phyloP scores from a whole-genome alignment of 129 eudicot species.

The Helianthus tuberosus region DNA sequence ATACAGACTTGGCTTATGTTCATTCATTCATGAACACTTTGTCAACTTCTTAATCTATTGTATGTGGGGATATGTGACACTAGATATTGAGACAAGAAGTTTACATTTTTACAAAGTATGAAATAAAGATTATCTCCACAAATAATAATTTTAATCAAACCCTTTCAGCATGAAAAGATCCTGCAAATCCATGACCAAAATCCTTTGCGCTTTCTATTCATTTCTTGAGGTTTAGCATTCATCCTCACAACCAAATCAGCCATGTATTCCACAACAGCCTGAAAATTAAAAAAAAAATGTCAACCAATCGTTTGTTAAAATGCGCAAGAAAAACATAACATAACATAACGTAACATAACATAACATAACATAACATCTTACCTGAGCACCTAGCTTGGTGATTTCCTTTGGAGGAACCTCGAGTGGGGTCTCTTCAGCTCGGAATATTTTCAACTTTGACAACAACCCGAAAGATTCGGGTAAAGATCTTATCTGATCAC shows the following conservation, averaged over 20 bases:
- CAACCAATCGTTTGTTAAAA: constrained; percentile 15
- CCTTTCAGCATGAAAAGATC: constrained; percentile 40
- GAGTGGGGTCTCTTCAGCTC: constrained; percentile 75
- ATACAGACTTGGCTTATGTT: background rate
- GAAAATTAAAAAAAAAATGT: constrained; percentile 3
- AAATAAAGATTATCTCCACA: background rate
- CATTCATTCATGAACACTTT: background rate
- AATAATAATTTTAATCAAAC: background rate
- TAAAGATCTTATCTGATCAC: constrained; percentile 65
- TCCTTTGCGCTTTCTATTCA: constrained; percentile 50
- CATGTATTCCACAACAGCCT: constrained; percentile 88
- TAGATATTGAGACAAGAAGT: background rate
- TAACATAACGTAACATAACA: background rate
- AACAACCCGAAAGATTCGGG: constrained; percentile 81
- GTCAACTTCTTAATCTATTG: background rate
- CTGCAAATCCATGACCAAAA: constrained; percentile 63
- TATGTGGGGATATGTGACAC: background rate
- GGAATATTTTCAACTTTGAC: constrained; percentile 57
- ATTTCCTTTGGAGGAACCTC: constrained; percentile 80
- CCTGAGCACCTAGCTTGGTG: constrained; percentile 80
- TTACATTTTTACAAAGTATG: background rate
- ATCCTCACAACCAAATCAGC: constrained; percentile 54
- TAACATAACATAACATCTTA: constrained; percentile 13
- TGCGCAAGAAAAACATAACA: background rate
- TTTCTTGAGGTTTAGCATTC: constrained; percentile 34